Evolutionary conservation across 108 stramenopile species (phyloP).

Genomic region (Parietichytrium sp.): DNA sequence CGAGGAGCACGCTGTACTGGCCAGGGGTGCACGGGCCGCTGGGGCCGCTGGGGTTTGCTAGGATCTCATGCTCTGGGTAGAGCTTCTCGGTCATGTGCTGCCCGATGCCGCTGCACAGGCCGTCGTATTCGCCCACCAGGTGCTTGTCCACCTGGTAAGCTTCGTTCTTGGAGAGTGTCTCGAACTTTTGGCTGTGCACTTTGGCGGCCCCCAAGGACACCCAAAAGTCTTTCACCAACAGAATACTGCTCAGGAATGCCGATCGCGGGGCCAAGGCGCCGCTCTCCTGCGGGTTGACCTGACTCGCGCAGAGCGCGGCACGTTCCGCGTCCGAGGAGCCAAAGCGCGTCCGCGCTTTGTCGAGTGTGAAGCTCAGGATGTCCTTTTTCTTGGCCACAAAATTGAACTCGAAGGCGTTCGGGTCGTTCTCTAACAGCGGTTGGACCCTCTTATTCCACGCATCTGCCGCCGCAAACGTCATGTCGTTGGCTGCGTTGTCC

Average conservation of each 20-base stretch:
- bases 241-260: neutral
- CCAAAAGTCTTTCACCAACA: conserved; percentile 15
- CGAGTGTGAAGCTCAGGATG: neutral
- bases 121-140: neutral
- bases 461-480: neutral
- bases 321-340: neutral
- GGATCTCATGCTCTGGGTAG: neutral
- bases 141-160: neutral
- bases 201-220: neutral
- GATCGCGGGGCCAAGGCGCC: neutral
- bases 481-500: conserved; percentile 16
- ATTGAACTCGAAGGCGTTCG: neutral
- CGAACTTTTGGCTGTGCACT: neutral
- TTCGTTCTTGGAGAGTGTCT: neutral
- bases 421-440: neutral
- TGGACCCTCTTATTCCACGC: conserved; percentile 16
- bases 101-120: neutral
- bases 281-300: too few species aligned
- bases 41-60: neutral
- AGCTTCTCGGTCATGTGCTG: neutral
- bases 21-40: neutral
- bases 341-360: too few species aligned
- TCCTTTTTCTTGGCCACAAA: conserved; percentile 32
- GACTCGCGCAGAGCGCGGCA: neutral
- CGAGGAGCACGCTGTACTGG: conserved; percentile 15